These are phyloP conservation scores for Simplicillium sp. DNA, from an alignment of 2,329 filamentous ascomycete species.

Conservation along the genomic window DNA sequence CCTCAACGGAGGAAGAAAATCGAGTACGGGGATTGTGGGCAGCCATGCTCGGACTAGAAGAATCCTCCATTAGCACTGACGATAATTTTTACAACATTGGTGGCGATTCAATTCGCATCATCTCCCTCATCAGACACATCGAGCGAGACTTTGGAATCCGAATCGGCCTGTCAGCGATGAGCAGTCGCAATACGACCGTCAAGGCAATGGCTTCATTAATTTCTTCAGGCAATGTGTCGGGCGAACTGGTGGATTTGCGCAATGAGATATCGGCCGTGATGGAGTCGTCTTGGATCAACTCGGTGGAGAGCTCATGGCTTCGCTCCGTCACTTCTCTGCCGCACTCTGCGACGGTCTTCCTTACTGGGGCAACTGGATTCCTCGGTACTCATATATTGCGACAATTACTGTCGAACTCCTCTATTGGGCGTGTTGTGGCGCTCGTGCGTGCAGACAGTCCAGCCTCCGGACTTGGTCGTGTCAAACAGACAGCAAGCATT, in stretches of 20 bases:
- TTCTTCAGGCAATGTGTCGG: too few species aligned
- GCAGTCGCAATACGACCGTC: too few species aligned
- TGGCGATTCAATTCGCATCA: constrained; percentile 5
- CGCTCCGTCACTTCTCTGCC: too few species aligned
- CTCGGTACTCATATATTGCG: constrained; percentile 8
- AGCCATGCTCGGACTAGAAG: neutral
- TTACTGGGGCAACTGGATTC: constrained; percentile 10
- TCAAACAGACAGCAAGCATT: constrained; percentile 5
- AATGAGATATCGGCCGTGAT: too few species aligned
- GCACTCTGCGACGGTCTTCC: too few species aligned
- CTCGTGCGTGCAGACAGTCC: constrained; percentile 7
- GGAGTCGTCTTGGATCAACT: too few species aligned
- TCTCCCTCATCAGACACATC: too few species aligned
- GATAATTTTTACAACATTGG: constrained; percentile 6
- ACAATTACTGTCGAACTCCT: constrained; percentile 2
- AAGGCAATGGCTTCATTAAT: too few species aligned
- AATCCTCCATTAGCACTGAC: constrained; percentile 1
- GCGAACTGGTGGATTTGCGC: too few species aligned
- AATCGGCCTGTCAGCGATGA: too few species aligned
- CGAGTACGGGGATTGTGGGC: neutral
- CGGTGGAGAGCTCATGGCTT: too few species aligned
- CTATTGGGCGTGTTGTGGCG: constrained; percentile 2
- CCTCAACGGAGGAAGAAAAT: neutral
- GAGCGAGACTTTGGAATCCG: too few species aligned
- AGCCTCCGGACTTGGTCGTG: constrained; percentile 6